phyloP scores from a whole-genome alignment of 306 rosid species.

The Trifolium pratense region DNA sequence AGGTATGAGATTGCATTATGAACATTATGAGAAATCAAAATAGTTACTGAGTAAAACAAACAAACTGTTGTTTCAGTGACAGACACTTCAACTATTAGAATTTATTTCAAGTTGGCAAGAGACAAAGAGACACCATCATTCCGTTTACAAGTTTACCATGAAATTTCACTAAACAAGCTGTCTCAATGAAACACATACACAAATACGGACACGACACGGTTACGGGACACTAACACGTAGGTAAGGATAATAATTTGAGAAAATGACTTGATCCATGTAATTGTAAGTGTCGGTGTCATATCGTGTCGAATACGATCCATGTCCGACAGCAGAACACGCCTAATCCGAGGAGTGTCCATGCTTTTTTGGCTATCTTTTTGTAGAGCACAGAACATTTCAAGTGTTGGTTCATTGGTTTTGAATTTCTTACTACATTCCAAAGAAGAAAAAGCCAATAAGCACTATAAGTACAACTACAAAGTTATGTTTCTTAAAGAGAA shows the following conservation, averaged over 20 bases:
- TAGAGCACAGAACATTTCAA: conserved; percentile 1
- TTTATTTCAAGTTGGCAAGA: conserved; percentile 26
- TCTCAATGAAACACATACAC: background rate
- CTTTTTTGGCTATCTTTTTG: background rate
- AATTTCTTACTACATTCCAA: conserved; percentile 3
- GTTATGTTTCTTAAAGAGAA: background rate
- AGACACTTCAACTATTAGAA: conserved; percentile 40
- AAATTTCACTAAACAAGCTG: conserved; percentile 2
- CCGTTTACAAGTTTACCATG: background rate
- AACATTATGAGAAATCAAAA: too few relatives aligned
- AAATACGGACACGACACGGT: too few relatives aligned
- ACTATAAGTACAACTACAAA: conserved; percentile 19
- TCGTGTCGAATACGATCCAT: too few relatives aligned
- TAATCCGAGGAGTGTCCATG: too few relatives aligned
- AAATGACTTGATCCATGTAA: too few relatives aligned
- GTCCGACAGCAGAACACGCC: too few relatives aligned
- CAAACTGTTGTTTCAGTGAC: conserved; percentile 16
- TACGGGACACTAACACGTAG: too few relatives aligned
- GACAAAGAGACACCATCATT: conserved; percentile 16
- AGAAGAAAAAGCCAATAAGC: conserved; percentile 8
- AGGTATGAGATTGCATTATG: too few relatives aligned
- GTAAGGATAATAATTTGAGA: too few relatives aligned
- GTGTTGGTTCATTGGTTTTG: background rate
- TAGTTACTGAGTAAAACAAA: background rate
- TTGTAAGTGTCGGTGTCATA: too few relatives aligned